Evolutionary conservation across 345 rosid species (phyloP), one percentile per base, ranked within the genome.

Genomic region (Bruguiera sexangula): DNA sequence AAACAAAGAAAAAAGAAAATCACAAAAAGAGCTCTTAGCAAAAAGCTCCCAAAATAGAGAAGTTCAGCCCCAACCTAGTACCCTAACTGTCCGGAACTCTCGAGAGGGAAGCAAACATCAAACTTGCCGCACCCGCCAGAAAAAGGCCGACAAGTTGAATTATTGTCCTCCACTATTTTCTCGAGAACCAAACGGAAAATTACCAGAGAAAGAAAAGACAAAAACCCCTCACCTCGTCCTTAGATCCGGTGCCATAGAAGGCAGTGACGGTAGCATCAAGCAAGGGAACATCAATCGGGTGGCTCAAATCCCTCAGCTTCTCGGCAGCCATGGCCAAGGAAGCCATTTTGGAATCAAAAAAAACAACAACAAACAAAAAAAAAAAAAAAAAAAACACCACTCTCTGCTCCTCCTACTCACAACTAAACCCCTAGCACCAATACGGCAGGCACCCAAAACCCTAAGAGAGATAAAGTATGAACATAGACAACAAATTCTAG

Each of bases 171-270:
- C 5, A 43, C 18, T 19, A 50, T 54, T 61, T 69, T 59, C 36
- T 15, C 27, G 46, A 32, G 39, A 69, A 61, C 32, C 70, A 52
- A 66, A 65, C 53, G 36, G 32, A 48, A 30, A 24, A 32, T 22
- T 48, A 10, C 2, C 31, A 6, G 24, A 20, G 56, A 24, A 65
- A 65, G 20, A 22, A 54, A 59, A 32, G 55, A 65, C 36, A 1
- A 30, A 39, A 19, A 27, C 29, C 9, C 37, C 77, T 18, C 30
- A 96, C 99, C 98, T 96, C 99, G 57, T 92, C 96, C 62, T 96
- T 96, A 81, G 99, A 96, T 96, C 99, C 98, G 72, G 99, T 96
- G 79, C 97, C 99, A n/a, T 92, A 96, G 85, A 96, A 96, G 71
- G 99, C 99, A 54, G 96, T 92, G 68, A 96, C 98, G 62, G 99